Conservation (phyloP, 176 grass and related monocot species). For the Pontederia crassipes region DNA sequence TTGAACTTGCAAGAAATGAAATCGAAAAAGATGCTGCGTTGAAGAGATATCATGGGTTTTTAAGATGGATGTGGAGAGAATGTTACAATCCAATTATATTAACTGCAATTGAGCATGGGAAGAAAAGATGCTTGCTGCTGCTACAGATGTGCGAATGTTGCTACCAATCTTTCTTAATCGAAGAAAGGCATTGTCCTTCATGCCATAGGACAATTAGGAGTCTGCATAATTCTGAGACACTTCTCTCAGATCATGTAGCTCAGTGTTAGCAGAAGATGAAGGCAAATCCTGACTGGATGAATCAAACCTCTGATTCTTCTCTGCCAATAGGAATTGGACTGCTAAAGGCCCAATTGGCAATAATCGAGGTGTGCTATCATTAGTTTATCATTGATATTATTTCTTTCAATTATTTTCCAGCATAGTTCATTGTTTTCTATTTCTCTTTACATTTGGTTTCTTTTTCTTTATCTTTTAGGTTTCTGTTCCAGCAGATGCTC, state of each 20-base stretch:
- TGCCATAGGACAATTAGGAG: slow-evolving; percentile 78
- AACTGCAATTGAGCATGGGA: slow-evolving; percentile 44
- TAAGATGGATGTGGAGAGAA: slow-evolving; percentile 88
- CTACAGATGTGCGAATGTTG: slow-evolving; percentile 54
- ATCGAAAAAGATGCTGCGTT: slow-evolving; percentile 56
- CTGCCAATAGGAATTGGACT: slow-evolving; percentile 63
- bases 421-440: slow-evolving; percentile 2
- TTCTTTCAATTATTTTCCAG: not conserved
- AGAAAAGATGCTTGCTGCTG: slow-evolving; percentile 50
- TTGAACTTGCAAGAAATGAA: slow-evolving; percentile 67
- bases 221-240: slow-evolving; percentile 28
- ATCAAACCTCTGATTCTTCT: slow-evolving; percentile 39
- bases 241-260: slow-evolving; percentile 48
- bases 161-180: slow-evolving; percentile 57
- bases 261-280: slow-evolving; percentile 59
- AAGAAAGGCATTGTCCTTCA: slow-evolving; percentile 70
- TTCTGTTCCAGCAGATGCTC: slow-evolving; percentile 69
- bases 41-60: slow-evolving; percentile 48
- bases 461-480: slow-evolving; percentile 34
- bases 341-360: slow-evolving; percentile 63
- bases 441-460: slow-evolving; percentile 22
- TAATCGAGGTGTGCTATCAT: slow-evolving; percentile 44
- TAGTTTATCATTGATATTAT: no score
- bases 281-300: slow-evolving; percentile 47
- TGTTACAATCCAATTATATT: slow-evolving; percentile 36